phyloP scores from a whole-genome alignment of 73 alveolate species.

The Uronychia binucleata region DNA sequence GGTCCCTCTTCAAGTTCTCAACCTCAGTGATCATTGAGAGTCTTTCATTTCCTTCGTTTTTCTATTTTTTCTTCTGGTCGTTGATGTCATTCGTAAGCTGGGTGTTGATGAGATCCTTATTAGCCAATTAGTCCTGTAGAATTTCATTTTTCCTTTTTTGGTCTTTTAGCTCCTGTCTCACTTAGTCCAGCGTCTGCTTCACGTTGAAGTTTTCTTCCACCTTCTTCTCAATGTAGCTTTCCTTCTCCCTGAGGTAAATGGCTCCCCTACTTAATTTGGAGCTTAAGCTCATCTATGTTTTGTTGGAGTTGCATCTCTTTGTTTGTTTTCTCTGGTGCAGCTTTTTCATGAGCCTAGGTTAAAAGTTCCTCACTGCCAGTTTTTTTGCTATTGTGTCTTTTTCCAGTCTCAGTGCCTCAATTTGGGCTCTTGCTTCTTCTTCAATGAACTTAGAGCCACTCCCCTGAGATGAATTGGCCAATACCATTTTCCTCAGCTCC shows the following conservation, averaged over 20 bases:
- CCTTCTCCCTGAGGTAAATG: conserved; percentile 48
- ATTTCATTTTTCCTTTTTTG: conserved; percentile 27
- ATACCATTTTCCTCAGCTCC: background rate
- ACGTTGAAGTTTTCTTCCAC: conserved; percentile 61
- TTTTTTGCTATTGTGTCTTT: background rate
- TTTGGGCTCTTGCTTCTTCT: background rate
- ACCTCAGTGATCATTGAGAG: background rate
- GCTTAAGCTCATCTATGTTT: conserved; percentile 45
- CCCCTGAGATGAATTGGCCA: background rate
- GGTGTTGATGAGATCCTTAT: conserved; percentile 28
- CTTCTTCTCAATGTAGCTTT: conserved; percentile 42
- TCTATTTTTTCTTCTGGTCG: conserved; percentile 31
- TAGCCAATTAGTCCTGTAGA: conserved; percentile 23
- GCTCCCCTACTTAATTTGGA: no score
- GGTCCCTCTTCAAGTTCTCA: conserved; percentile 15
- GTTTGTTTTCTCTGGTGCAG: background rate
- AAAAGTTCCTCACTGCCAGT: conserved; percentile 2
- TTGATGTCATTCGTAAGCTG: conserved; percentile 31
- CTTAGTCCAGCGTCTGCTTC: conserved; percentile 47
- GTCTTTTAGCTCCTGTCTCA: conserved; percentile 50
- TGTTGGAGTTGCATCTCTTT: background rate
- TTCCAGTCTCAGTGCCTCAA: background rate
- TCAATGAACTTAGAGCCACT: background rate
- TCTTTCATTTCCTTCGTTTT: background rate
- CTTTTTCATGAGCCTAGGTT: background rate